Evolutionary conservation across 2,329 filamentous ascomycete species (phyloP).

Genomic region (Alternaria brassicicola): DNA sequence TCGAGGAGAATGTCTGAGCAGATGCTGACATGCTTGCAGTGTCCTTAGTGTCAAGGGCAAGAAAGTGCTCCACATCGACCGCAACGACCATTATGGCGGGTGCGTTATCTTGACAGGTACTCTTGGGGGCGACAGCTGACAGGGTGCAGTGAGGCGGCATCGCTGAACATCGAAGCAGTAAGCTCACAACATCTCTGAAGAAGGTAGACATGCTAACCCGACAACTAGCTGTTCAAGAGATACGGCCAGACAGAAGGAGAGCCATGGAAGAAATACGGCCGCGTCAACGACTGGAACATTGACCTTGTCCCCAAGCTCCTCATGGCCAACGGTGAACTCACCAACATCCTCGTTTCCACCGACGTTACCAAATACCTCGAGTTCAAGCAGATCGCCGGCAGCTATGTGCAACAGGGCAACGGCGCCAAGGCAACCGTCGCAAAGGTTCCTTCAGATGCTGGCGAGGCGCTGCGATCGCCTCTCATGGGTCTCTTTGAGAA

Average conservation of each 20-base stretch:
- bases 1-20: not conserved
- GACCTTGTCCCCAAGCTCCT: constrained; percentile 97
- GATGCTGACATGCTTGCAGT: constrained; percentile 55
- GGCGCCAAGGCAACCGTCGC: constrained; percentile 87
- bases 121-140: constrained; percentile 30
- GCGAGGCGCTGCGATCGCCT: constrained; percentile 84
- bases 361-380: constrained; percentile 66
- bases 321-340: constrained; percentile 98
- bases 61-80: constrained; percentile 98
- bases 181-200: constrained; percentile 52
- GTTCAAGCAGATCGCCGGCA: constrained; percentile 78
- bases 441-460: constrained; percentile 94
- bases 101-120: constrained; percentile 56
- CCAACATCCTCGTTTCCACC: constrained; percentile 97
- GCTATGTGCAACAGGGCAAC: constrained; percentile 89
- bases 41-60: constrained; percentile 98
- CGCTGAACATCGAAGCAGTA: constrained; percentile 87
- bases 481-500: constrained; percentile 99
- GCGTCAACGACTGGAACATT: constrained; percentile 98
- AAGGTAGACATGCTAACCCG: constrained; percentile 51
- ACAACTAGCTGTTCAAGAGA: constrained; percentile 85
- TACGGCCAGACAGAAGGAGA: constrained; percentile 87
- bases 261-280: constrained; percentile 98
- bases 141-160: constrained; percentile 79
- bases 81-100: constrained; percentile 98